These are phyloP conservation scores for Teratosphaeria pseudoeucalypti DNA, from an alignment of 2,329 filamentous ascomycete genomes.

Conservation along the genomic window DNA sequence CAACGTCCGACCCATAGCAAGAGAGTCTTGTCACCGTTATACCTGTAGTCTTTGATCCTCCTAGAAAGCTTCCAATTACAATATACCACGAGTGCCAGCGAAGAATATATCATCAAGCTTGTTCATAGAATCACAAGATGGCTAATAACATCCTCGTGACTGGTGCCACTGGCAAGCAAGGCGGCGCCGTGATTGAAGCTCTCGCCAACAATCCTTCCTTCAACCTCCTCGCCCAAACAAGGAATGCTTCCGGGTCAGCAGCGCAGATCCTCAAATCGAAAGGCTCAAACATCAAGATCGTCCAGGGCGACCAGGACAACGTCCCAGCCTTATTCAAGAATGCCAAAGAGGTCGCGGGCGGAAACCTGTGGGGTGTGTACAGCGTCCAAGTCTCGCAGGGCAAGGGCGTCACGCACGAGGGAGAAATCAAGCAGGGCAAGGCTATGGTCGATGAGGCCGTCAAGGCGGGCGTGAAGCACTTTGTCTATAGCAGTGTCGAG, in stretches of 20 bases:
- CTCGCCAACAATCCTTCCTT: slow-evolving; percentile 28
- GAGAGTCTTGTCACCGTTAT: too few relatives aligned
- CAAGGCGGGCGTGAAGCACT: slow-evolving; percentile 46
- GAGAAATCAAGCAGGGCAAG: slow-evolving; percentile 48
- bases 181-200: slow-evolving; percentile 32
- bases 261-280: slow-evolving; percentile 39
- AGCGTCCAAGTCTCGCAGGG: slow-evolving; percentile 46
- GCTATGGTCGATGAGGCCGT: slow-evolving; percentile 49
- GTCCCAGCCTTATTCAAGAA: slow-evolving; percentile 39
- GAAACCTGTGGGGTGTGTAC: slow-evolving; percentile 43
- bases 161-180: slow-evolving; percentile 38
- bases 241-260: slow-evolving; percentile 38
- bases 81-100: not conserved
- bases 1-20: not conserved
- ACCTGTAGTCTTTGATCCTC: too few relatives aligned
- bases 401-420: slow-evolving; percentile 31
- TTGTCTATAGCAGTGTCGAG: slow-evolving; percentile 56
- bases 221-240: slow-evolving; percentile 47
- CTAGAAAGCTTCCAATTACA: too few relatives aligned
- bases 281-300: slow-evolving; percentile 40
- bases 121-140: slow-evolving; percentile 7
- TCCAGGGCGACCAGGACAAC: slow-evolving; percentile 46
- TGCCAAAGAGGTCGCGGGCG: slow-evolving; percentile 29
- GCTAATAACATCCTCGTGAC: slow-evolving; percentile 35
- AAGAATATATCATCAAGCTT: not conserved